Conservation (phyloP, 192 early-diverging fungal species). For the Coemansia sp. region DNA sequence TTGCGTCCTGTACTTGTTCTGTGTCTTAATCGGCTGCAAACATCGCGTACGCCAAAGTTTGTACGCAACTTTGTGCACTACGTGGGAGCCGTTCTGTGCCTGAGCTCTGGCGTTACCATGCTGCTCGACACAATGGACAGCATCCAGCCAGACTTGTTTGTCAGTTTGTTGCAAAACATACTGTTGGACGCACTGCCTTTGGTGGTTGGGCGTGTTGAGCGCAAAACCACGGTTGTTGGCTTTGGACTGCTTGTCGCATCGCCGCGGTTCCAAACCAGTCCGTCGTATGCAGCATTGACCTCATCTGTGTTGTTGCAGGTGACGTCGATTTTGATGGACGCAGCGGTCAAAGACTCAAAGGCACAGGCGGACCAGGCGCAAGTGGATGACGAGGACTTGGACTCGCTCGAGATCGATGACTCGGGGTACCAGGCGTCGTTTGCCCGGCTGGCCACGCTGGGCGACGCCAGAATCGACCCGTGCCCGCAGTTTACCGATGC, state of each 20-base stretch:
- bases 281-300: conserved; percentile 15
- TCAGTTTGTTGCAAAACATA: conserved; percentile 41
- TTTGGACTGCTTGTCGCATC: conserved; percentile 42
- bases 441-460: conserved; percentile 70
- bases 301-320: conserved; percentile 38
- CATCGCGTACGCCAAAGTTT: conserved; percentile 38
- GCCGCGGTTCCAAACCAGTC: conserved; percentile 19
- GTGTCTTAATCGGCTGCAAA: conserved; percentile 57
- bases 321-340: conserved; percentile 44
- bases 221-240: conserved; percentile 50
- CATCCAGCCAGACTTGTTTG: conserved; percentile 49
- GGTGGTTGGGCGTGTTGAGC: conserved; percentile 45
- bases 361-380: conserved; percentile 19
- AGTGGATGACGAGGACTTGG: conserved; percentile 59
- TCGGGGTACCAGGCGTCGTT: conserved; percentile 83
- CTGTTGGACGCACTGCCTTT: conserved; percentile 38
- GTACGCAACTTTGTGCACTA: conserved; percentile 47
- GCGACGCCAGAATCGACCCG: conserved; percentile 65
- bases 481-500: conserved; percentile 55
- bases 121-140: conserved; percentile 40
- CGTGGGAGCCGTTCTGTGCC: conserved; percentile 42
- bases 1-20: conserved; percentile 64
- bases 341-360: conserved; percentile 40
- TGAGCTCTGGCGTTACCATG: conserved; percentile 25
- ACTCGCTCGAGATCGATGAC: conserved; percentile 76